Conservation (phyloP, 371 early-diverging fungal species). For the Dichotomocladium elegans region DNA sequence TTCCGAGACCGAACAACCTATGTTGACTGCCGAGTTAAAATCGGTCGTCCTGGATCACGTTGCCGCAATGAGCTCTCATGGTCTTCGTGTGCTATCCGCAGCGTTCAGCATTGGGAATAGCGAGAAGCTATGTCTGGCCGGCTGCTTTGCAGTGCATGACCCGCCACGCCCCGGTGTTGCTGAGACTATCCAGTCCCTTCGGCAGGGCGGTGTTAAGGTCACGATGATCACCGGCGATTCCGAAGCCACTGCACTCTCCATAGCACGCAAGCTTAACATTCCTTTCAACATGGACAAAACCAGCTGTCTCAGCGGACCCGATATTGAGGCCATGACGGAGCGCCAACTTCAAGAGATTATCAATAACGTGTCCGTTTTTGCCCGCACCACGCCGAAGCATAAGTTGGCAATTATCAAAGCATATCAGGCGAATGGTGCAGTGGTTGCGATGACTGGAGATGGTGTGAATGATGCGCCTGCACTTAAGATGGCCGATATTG, state of each 20-base stretch:
- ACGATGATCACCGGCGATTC: constrained; percentile 93
- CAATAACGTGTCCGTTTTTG: constrained; percentile 69
- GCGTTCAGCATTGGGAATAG: constrained; percentile 68
- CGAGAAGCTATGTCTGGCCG: constrained; percentile 66
- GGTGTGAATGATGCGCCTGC: constrained; percentile 97
- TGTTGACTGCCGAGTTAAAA: constrained; percentile 47
- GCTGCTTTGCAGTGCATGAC: constrained; percentile 83
- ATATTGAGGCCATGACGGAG: constrained; percentile 67
- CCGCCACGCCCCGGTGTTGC: constrained; percentile 76
- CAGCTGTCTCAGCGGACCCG: constrained; percentile 66
- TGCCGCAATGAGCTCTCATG: constrained; percentile 71
- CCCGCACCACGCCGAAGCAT: constrained; percentile 89
- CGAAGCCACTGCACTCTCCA: constrained; percentile 76
- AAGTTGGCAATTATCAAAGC: constrained; percentile 85
- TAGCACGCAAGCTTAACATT: constrained; percentile 75
- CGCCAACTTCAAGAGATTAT: constrained; percentile 60
- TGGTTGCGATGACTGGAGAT: constrained; percentile 95
- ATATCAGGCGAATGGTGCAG: constrained; percentile 66
- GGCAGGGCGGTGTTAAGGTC: constrained; percentile 73
- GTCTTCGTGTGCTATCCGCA: constrained; percentile 87
- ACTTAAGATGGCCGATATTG: constrained; percentile 84
- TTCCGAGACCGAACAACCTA: constrained; percentile 28
- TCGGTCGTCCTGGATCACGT: constrained; percentile 51
- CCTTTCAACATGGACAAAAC: constrained; percentile 50
- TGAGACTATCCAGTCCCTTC: constrained; percentile 57